These are phyloP conservation scores for Oemleria cerasiformis DNA, from an alignment of 306 rosid species.

Conservation along the genomic window DNA sequence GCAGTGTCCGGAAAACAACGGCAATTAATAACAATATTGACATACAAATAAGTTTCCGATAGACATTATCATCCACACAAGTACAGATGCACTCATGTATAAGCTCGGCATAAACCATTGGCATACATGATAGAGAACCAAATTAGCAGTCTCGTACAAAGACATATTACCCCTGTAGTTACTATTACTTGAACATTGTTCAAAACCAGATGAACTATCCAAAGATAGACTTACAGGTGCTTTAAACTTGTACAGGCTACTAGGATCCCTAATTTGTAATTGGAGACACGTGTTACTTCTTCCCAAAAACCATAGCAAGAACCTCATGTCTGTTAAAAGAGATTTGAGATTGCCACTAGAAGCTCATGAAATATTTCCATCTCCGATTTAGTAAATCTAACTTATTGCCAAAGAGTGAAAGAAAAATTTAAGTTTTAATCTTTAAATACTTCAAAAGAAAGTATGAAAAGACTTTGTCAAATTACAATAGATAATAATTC, in stretches of 20 bases:
- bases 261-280: not conserved
- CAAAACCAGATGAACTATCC: not conserved
- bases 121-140: not conserved
- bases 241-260: not conserved
- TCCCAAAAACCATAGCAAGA: not conserved
- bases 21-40: not conserved
- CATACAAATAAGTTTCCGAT: not conserved
- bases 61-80: not conserved
- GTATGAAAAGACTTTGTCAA: not conserved
- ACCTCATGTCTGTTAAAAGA: not conserved
- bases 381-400: not conserved
- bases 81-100: not conserved
- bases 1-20: not conserved
- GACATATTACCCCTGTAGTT: not conserved
- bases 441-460: not conserved
- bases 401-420: not conserved
- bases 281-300: not conserved
- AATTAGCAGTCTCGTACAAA: not conserved
- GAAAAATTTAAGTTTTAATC: not conserved
- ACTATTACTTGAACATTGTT: not conserved
- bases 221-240: not conserved
- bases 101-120: not conserved
- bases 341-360: not conserved
- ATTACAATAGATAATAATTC: not conserved
- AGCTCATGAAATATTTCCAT: not conserved